Percentiles rank a stretch among this genome's conserved stretches.
These are phyloP conservation scores for Quercus engelmannii DNA, from an alignment of 306 rosid genomes.

Conservation along the genomic window DNA sequence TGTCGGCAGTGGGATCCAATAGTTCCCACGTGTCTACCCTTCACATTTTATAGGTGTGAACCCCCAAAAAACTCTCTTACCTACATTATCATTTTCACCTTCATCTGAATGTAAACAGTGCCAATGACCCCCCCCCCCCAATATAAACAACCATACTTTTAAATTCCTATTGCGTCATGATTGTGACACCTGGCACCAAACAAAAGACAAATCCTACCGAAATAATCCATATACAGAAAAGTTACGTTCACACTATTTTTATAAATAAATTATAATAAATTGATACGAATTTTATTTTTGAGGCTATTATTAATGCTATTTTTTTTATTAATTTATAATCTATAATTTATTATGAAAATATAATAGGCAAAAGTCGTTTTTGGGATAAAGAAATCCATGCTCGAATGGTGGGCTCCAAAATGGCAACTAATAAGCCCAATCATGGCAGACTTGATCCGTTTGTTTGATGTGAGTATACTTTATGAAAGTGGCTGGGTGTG, in stretches of 20 bases:
- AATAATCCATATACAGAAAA: accelerated
- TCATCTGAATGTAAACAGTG: not conserved
- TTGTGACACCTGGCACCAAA: slow-evolving; percentile 6
- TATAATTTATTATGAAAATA: too few relatives aligned
- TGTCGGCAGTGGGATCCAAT: slow-evolving; percentile 14
- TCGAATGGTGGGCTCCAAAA: slow-evolving; percentile 18
- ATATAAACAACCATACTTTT: not conserved
- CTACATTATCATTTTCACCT: not conserved
- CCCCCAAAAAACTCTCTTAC: not conserved
- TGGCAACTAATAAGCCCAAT: slow-evolving; percentile 16
- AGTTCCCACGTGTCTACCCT: not conserved
- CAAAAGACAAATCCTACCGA: too few relatives aligned
- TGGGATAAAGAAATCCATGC: not conserved
- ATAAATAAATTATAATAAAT: too few relatives aligned
- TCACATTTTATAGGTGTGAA: slow-evolving; percentile 4
- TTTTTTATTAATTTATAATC: too few relatives aligned
- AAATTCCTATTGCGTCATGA: not conserved
- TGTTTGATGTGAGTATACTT: too few relatives aligned
- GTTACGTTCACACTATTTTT: accelerated
- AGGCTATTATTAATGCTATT: accelerated
- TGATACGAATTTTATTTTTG: accelerated
- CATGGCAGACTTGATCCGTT: not conserved
- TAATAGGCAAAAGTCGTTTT: accelerated
- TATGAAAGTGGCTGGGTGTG: too few relatives aligned
- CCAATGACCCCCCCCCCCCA: too few relatives aligned